A percentile compares a stretch with the other conserved stretches of the same genome.
Conservation (phyloP, 108 stramenopile genomes). For the Pseudonitzschia multiseries region DNA sequence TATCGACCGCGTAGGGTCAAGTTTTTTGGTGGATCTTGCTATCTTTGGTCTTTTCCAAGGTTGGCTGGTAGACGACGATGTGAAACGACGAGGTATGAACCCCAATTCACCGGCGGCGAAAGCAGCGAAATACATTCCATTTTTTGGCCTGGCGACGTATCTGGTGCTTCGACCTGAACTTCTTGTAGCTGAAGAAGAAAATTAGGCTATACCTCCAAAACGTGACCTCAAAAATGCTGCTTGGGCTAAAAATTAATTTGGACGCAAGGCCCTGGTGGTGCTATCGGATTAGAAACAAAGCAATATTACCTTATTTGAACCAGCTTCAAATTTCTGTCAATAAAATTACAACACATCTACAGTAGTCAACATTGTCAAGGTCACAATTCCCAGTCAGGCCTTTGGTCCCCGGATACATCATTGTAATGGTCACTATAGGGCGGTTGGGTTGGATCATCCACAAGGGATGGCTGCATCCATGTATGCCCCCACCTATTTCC, state of each 20-base stretch:
- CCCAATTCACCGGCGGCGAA: slow-evolving; percentile 38
- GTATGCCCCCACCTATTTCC: slow-evolving; percentile 69
- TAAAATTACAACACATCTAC: too few relatives aligned
- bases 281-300: too few relatives aligned
- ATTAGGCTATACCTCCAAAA: not conserved
- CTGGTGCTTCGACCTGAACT: slow-evolving; percentile 55
- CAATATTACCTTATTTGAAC: too few relatives aligned
- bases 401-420: slow-evolving; percentile 20
- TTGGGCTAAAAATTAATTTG: too few relatives aligned
- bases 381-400: slow-evolving; percentile 50
- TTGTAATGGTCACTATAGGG: not conserved
- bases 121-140: slow-evolving; percentile 76
- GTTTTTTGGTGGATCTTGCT: slow-evolving; percentile 79
- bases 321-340: too few relatives aligned
- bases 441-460: slow-evolving; percentile 1
- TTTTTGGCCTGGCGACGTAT: slow-evolving; percentile 81
- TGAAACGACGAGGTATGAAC: slow-evolving; percentile 63
- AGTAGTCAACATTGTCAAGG: not conserved
- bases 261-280: too few relatives aligned
- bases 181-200: slow-evolving; percentile 6
- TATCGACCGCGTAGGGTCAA: slow-evolving; percentile 82
- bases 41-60: slow-evolving; percentile 88
- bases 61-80: slow-evolving; percentile 88
- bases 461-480: slow-evolving; percentile 76
- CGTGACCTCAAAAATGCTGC: too few relatives aligned